Percentiles rank a stretch among this genome's conserved stretches.
Evolutionary conservation across 768 basidiomycete species (phyloP).

Genomic region (Daedaleopsis sinensis): DNA sequence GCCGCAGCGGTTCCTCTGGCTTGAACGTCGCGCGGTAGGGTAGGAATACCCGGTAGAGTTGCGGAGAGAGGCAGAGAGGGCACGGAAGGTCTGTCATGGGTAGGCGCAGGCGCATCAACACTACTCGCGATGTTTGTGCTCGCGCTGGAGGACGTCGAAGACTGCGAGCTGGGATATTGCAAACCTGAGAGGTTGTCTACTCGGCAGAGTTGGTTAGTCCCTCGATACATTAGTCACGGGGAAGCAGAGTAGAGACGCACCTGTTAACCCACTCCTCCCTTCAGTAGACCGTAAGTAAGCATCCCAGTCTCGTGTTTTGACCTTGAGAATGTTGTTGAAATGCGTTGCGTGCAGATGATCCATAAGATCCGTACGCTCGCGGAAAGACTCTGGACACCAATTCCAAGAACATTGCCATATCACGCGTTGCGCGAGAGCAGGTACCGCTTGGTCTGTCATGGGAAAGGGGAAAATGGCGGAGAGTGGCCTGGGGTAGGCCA

Average conservation of each 20-base stretch:
- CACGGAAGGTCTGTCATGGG: too few species aligned
- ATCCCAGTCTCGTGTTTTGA: conserved; percentile 13
- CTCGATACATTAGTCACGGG: not conserved
- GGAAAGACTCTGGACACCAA: conserved; percentile 17
- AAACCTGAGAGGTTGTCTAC: conserved; percentile 2
- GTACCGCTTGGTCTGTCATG: too few species aligned
- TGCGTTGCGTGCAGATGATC: conserved; percentile 14
- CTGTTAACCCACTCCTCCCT: conserved; percentile 16
- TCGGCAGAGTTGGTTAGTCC: not conserved
- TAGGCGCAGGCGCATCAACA: too few species aligned
- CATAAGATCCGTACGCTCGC: conserved; percentile 1
- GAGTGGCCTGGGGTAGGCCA: too few species aligned
- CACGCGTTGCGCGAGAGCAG: not conserved
- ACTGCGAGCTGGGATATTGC: not conserved
- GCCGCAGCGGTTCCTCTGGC: too few species aligned
- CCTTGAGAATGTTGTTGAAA: conserved; percentile 11
- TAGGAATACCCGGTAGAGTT: too few species aligned
- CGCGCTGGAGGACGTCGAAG: too few species aligned
- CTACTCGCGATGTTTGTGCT: too few species aligned
- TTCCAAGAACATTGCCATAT: conserved; percentile 22
- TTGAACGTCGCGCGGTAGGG: too few species aligned
- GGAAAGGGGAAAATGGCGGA: too few species aligned
- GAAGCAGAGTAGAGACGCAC: conserved; percentile 4
- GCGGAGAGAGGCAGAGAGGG: too few species aligned
- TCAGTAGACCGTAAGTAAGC: conserved; percentile 13